phyloP scores from a whole-genome alignment of 2,329 filamentous ascomycete species.

The Phaeosphaeriaceae sp. region DNA sequence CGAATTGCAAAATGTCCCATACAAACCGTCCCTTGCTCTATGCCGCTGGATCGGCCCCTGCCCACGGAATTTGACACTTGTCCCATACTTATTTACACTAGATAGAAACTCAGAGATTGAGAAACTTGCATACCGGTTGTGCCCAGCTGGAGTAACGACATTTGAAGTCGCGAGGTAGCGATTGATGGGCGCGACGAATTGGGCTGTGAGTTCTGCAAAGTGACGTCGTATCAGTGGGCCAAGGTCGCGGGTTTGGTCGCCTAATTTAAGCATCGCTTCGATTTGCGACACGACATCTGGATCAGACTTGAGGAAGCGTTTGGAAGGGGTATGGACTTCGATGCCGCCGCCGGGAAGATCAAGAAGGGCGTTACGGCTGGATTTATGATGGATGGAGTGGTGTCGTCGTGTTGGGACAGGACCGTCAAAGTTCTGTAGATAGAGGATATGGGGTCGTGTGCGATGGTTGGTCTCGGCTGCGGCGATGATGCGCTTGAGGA shows the following conservation, averaged over 20 bases:
- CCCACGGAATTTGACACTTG: constrained; percentile 48
- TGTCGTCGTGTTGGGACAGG: constrained; percentile 46
- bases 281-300: constrained; percentile 40
- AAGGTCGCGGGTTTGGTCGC: constrained; percentile 40
- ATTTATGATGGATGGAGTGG: constrained; percentile 46
- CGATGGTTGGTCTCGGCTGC: constrained; percentile 44
- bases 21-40: constrained; percentile 43
- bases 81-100: constrained; percentile 48
- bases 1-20: constrained; percentile 46
- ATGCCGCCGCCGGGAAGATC: constrained; percentile 51
- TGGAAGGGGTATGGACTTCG: constrained; percentile 43
- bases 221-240: constrained; percentile 49
- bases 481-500: constrained; percentile 47
- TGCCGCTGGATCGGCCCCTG: constrained; percentile 48
- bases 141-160: constrained; percentile 43
- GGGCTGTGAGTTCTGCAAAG: constrained; percentile 50
- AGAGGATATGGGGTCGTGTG: constrained; percentile 46
- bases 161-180: constrained; percentile 49
- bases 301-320: constrained; percentile 50
- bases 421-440: constrained; percentile 45
- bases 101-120: constrained; percentile 45
- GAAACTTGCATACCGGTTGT: constrained; percentile 48
- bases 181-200: constrained; percentile 50
- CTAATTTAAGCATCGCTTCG: constrained; percentile 41
- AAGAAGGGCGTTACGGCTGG: constrained; percentile 42